Base-by-base conservation (phyloP, 2,329 filamentous ascomycete genomes). In the Botryotinia globosa region DNA sequence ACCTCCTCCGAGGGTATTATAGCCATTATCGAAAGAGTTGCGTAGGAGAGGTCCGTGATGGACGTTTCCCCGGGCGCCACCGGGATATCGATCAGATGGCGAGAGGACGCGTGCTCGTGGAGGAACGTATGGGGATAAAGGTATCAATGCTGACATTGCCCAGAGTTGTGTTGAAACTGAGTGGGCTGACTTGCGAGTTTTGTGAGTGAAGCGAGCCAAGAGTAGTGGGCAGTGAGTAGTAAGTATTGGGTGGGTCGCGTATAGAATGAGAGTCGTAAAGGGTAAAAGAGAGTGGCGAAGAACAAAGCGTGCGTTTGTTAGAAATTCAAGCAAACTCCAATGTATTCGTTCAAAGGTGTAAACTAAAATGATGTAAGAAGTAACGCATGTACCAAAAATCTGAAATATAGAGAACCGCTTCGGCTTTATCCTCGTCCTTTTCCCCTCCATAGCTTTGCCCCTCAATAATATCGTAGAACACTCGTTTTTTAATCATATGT, bases 81-180 rank as follows among this genome's bases (percentile, higher is more conserved):
- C n/a, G 25, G 45, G 18, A 71, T 71, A 71, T 66, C 69, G 62
- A 44, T 71, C 69, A 37, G 62, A 29, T n/a, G 44, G 68, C 32
- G 68, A 63, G 18, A 70, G 44, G 9, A 71, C 69, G 48, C 69
- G 69, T 56, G 69, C 61, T 71, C 69, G 69, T 34, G 61, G 61
- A 29, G 69, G 61, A 16, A 65, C 69, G 61, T 71, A 71, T 51
- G 69, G 48, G 14, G 59, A 63, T 25, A 71, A 16, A 58, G 69
- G 69, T 71, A 71, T 64, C 51, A 71, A 65, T 65, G 64, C 64
- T 51, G 69, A 71, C 69, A 71, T 71, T 71, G 34, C 69, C 56
- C 56, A 37, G 9, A 39, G 45, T 66, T 37, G 25, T 54, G 45
- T 66, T 66, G 45, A 65, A n/a, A 39, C 22, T 51, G 34, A 16